phyloP scores from a whole-genome alignment of 371 early-diverging fungal species.

The Coemansia sp. region DNA sequence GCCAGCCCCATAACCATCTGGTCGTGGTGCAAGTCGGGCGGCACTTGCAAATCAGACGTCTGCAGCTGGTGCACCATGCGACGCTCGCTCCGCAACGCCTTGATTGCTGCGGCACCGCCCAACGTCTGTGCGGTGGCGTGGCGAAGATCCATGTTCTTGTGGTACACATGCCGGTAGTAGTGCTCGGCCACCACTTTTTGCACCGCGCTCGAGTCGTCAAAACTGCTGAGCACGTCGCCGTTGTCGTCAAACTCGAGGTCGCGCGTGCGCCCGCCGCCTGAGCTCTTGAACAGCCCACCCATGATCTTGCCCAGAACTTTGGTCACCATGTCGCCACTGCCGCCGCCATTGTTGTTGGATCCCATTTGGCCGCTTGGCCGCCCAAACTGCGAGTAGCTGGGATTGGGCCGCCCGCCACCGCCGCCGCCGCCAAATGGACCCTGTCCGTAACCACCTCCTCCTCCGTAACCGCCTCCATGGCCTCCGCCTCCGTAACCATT shows the following conservation, averaged over 20 bases:
- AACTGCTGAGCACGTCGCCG: conserved; percentile 14
- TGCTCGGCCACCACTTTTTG: conserved; percentile 39
- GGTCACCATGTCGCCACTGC: conserved; percentile 24
- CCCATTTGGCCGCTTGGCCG: conserved; percentile 5
- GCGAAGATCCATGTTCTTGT: conserved; percentile 29
- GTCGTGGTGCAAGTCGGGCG: conserved; percentile 30
- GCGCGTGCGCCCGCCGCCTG: conserved; percentile 19
- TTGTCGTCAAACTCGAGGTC: conserved; percentile 17
- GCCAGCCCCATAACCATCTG: conserved; percentile 41
- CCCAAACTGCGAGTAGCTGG: conserved; percentile 7
- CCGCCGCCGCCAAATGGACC: conserved; percentile 9
- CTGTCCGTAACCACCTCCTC: conserved; percentile 9
- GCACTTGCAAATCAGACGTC: conserved; percentile 6
- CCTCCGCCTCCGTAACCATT: background rate
- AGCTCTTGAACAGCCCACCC: conserved; percentile 36
- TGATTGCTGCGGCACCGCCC: conserved; percentile 44
- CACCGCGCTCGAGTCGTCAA: conserved; percentile 38
- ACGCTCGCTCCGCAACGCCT: conserved; percentile 27
- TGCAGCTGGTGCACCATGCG: conserved; percentile 20
- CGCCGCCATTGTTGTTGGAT: background rate
- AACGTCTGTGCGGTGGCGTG: conserved; percentile 29
- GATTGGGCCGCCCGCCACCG: background rate
- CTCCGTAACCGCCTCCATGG: background rate
- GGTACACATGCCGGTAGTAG: conserved; percentile 42
- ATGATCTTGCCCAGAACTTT: conserved; percentile 41